These are phyloP conservation scores for Raphanus hybrid DNA, from an alignment of 441 rosid species.

Conservation along the genomic window DNA sequence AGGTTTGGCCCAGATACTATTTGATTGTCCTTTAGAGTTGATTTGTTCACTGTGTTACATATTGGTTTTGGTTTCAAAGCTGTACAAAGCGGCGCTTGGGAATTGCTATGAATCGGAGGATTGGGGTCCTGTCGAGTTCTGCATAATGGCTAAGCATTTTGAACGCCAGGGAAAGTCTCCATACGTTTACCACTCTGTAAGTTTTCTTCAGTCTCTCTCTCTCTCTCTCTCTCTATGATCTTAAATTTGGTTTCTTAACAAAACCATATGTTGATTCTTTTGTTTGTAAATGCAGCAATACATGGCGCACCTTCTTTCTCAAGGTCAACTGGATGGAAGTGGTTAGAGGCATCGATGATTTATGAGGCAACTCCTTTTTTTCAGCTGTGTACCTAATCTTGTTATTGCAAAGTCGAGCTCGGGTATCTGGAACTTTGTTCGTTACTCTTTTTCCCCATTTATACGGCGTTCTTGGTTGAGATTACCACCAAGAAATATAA, in stretches of 20 bases:
- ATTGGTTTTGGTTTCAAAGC: constrained; percentile 45
- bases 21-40: background rate
- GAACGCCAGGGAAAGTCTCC: constrained; percentile 94
- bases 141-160: constrained; percentile 88
- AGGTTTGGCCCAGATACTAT: constrained; percentile 47
- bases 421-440: background rate
- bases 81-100: constrained; percentile 91
- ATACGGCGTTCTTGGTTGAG: background rate
- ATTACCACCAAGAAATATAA: too few species aligned
- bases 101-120: constrained; percentile 88
- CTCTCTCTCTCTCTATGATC: background rate
- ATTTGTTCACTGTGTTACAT: background rate
- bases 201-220: constrained; percentile 29
- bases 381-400: constrained; percentile 5
- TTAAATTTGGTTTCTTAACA: background rate
- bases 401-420: constrained; percentile 5
- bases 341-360: constrained; percentile 43
- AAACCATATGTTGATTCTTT: constrained; percentile 1
- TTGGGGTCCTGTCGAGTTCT: constrained; percentile 86
- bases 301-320: constrained; percentile 89
- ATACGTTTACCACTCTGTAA: constrained; percentile 88
- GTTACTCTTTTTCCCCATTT: constrained; percentile 3
- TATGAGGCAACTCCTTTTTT: background rate
- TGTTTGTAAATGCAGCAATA: constrained; percentile 68
- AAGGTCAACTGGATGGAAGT: constrained; percentile 81